Conservation (phyloP, 2,329 filamentous ascomycete genomes). For the Knufia fluminis region DNA sequence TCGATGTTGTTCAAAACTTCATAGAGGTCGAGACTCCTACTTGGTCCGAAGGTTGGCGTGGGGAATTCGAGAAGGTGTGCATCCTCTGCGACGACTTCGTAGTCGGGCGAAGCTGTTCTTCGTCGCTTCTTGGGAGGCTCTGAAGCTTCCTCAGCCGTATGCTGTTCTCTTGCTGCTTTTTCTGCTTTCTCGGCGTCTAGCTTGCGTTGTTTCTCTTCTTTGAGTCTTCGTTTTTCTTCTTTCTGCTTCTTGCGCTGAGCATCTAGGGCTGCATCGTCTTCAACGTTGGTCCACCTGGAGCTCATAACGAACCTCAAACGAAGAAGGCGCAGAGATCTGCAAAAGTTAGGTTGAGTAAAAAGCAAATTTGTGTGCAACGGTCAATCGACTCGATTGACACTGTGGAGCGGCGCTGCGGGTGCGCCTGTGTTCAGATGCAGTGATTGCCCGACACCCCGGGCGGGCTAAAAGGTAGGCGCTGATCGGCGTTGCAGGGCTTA, state of each 20-base stretch:
- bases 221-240: constrained; percentile 77
- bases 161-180: constrained; percentile 17
- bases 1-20: constrained; percentile 94
- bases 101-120: constrained; percentile 49
- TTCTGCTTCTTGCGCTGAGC: constrained; percentile 69
- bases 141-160: constrained; percentile 21
- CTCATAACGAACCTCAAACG: constrained; percentile 3
- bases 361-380: too few species aligned
- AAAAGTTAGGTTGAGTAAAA: too few species aligned
- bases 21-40: constrained; percentile 75
- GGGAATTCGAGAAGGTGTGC: constrained; percentile 64
- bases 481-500: neutral
- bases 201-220: constrained; percentile 53
- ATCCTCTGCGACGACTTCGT: constrained; percentile 23
- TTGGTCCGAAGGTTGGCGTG: constrained; percentile 57
- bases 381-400: too few species aligned
- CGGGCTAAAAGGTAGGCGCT: neutral
- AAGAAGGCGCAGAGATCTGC: too few species aligned
- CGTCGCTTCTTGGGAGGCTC: constrained; percentile 48
- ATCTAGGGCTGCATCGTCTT: constrained; percentile 62
- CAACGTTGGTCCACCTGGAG: constrained; percentile 83
- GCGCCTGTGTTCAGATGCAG: neutral
- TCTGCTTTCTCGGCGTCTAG: constrained; percentile 25
- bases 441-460: neutral
- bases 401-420: too few species aligned